phyloP scores from a whole-genome alignment of 192 early-diverging fungal genomes.

The Backusella westeae region DNA sequence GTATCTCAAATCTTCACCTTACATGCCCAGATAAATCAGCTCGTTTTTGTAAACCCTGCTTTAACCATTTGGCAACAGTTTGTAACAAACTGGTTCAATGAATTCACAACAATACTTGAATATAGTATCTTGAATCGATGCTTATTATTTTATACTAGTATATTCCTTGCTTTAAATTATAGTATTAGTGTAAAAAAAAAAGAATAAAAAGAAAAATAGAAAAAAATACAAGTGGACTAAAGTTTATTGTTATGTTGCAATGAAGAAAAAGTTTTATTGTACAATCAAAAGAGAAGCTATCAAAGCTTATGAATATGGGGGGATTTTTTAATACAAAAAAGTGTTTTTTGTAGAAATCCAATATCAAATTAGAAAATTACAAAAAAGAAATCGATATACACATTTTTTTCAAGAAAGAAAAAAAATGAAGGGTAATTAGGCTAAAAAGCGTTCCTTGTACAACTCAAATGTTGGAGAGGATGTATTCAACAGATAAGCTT shows the following conservation, averaged over 20 bases:
- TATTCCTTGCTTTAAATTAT: not conserved
- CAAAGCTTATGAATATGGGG: not conserved
- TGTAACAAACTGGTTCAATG: not conserved
- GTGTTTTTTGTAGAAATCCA: not conserved
- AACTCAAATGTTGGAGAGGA: conserved; percentile 1
- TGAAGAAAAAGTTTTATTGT: not conserved
- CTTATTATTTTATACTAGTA: not conserved
- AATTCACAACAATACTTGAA: not conserved
- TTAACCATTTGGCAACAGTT: not conserved
- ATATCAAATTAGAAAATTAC: not conserved
- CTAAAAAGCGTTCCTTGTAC: not conserved
- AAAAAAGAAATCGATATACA: conserved; percentile 2
- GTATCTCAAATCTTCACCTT: conserved; percentile 12
- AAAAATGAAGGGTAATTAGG: not conserved
- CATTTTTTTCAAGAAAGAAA: not conserved
- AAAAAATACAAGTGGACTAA: not conserved
- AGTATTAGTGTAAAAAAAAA: not conserved
- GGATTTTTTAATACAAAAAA: not conserved
- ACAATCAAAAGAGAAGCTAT: not conserved
- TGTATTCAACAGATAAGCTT: not conserved
- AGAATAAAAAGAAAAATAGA: not conserved
- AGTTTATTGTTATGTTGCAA: not conserved
- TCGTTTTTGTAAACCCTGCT: conserved; percentile 21
- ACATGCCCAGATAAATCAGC: conserved; percentile 18
- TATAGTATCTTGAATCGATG: not conserved